These are phyloP conservation scores for Blepharisma stoltei DNA, from an alignment of 73 alveolate genomes.

Conservation along the genomic window DNA sequence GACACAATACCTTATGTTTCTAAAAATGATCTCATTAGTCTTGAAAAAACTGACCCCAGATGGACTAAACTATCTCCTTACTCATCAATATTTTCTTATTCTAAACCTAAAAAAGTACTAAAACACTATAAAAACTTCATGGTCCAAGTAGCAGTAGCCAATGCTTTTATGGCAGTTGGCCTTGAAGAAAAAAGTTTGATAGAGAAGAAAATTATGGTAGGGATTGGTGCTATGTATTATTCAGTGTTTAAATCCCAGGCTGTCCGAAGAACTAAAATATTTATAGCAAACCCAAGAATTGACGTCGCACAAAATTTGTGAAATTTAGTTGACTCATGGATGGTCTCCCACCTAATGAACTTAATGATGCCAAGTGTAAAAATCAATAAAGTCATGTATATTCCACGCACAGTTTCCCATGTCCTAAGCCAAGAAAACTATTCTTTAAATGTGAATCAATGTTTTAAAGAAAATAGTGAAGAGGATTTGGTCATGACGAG, in stretches of 20 bases:
- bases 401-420: conserved; percentile 31
- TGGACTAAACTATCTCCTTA: background rate
- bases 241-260: background rate
- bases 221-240: conserved; percentile 13
- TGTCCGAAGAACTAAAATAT: background rate
- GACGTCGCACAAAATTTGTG: conserved; percentile 30
- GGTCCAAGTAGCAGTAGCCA: conserved; percentile 17
- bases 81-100: no score
- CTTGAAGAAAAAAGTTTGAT: conserved; percentile 9
- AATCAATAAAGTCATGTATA: conserved; percentile 26
- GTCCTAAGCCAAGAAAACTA: no score
- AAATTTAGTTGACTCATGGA: conserved; percentile 34
- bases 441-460: no score
- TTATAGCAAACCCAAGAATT: conserved; percentile 5
- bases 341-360: conserved; percentile 32
- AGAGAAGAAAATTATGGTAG: background rate
- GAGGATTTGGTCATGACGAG: no score
- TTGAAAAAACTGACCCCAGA: background rate
- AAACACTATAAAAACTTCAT: conserved; percentile 16
- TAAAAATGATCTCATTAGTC: conserved; percentile 30
- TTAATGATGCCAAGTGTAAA: conserved; percentile 21
- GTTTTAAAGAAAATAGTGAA: no score
- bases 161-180: conserved; percentile 6
- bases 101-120: background rate
- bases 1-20: conserved; percentile 12